Base-by-base conservation (phyloP, 129 eudicot genomes). In the Artemisia tridentata region DNA sequence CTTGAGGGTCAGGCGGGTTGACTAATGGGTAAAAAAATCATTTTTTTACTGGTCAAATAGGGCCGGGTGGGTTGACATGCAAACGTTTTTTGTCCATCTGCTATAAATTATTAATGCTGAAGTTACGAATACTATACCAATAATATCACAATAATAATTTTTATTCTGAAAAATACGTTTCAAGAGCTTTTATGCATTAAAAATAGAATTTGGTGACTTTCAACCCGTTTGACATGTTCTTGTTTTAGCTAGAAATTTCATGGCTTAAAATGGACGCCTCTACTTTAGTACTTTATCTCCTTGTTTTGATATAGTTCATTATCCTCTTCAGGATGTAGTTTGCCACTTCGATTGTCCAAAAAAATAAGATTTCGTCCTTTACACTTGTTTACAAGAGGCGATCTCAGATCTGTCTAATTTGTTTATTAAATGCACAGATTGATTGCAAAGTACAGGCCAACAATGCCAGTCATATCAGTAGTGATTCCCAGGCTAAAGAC, bases 381-480 rank as follows among this genome's bases (percentile, higher is more conserved):
- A 47, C 29, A n/a, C 69, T 50, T 11, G 19, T 25, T 66, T 21
- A 17, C 27, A 46, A 67, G 52, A 46, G 5, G 14, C 3, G 8
- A 51, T 62, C 20, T 51, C 15, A 25, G 54, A 52, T 63, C n/a
- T 41, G 3, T 14, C 54, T 53, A 53, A 7, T 31, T 48, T 67
- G 5, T 64, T 46, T 29, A 38, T 51, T 69, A 16, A 57, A 63
- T 15, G 5, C 74, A 72, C 86, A 87, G 92, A 78, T 81, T 87
- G 71, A 84, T 84, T 68, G 89, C 93, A 11, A 87, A 87, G 78
- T 87, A 87, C 65, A 82, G 89, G 81, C 93, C 93, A 68, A 76
- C 89, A 50, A 87, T 87, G 93, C 93, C 89, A 2, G 88, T 87
- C 63, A 80, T 87, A 48, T 87, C 93, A 13, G 93, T 87, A 51